phyloP scores from a whole-genome alignment of 495 filamentous ascomycete species.

The Hypoxylon intermedium region DNA sequence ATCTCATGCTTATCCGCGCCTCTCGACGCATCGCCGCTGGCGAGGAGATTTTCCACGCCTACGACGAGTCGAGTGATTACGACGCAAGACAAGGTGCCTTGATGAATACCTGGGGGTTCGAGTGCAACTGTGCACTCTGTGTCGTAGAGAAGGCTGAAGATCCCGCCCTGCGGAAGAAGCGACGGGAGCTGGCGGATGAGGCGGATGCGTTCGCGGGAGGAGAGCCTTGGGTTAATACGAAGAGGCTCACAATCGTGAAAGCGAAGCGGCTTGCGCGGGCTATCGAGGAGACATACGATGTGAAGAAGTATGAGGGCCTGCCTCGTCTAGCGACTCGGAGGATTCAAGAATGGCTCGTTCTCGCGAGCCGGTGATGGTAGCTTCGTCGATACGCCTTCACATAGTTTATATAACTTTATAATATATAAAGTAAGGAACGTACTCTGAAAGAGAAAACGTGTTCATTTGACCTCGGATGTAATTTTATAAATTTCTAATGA shows the following conservation, averaged over 20 bases:
- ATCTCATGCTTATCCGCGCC: constrained; percentile 64
- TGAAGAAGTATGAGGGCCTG: constrained; percentile 40
- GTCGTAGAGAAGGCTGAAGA: constrained; percentile 39
- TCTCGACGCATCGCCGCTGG: constrained; percentile 47
- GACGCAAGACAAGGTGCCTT: constrained; percentile 21
- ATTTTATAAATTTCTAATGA: no score
- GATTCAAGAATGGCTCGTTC: constrained; percentile 44
- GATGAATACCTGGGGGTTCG: constrained; percentile 51
- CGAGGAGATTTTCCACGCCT: constrained; percentile 53
- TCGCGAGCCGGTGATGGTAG: constrained; percentile 26
- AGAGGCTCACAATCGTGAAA: constrained; percentile 37
- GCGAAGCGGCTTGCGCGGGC: constrained; percentile 36
- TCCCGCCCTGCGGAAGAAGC: constrained; percentile 40
- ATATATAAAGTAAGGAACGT: no score
- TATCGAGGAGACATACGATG: constrained; percentile 45
- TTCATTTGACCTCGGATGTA: no score
- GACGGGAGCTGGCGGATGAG: constrained; percentile 39
- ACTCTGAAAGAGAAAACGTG: no score
- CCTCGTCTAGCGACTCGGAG: constrained; percentile 36
- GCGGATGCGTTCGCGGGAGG: constrained; percentile 40
- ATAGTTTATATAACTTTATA: no score
- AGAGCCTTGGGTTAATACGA: constrained; percentile 33
- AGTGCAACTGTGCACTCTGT: constrained; percentile 54
- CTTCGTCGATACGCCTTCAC: background rate
- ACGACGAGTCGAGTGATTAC: constrained; percentile 11